Evolutionary conservation across 768 basidiomycete genomes (phyloP), one percentile per base, ranked within the genome.

Genomic region (Amanita rimosa): DNA sequence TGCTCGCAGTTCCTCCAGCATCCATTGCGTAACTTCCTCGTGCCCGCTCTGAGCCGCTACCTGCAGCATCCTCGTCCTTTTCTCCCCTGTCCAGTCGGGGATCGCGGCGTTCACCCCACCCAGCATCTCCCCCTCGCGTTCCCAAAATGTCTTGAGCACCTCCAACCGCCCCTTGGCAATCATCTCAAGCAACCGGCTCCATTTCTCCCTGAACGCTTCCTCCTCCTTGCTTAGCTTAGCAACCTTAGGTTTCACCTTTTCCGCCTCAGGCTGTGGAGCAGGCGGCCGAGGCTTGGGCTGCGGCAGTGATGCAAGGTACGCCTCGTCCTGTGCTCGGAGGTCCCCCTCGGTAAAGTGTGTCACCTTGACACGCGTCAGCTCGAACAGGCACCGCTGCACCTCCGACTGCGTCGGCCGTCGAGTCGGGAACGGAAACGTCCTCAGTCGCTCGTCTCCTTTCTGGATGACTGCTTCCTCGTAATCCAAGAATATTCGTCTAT

Each of bases 361-460:
- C 2, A 84, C 67, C 64, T 97, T 97, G 57, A 82, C 82, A 21
- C 79, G 78, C 0, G 83, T 85, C 36, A 99, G 75, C 60, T 98
- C 95, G 36, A 77, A 66, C 40, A 96, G 79, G 60, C 93, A 94
- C 16, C 96, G 85, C 3, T 75, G 49, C 17, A 98, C 75, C 63
- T 99, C 96, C 2, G 89, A 78, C 68, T 91, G 86, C 0, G 95
- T 99, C 11, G 96, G 95, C 55, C 96, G 76, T 35, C 94, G 82
- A 1, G 96, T 99, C 3, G 93, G 94, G 65, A 99, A 99, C 0
- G 94, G 93, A 64, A 95, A 98, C 0, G 83, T 87, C 38, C 93
- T 77, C 26, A 98, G 64, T 33, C 94, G 76, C 27, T 77, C 77
- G 54, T 98, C 95, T 60, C 80, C 76, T 68, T 90, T 93, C 24